phyloP scores from a whole-genome alignment of 441 rosid genomes.

The Kokia cookei region DNA sequence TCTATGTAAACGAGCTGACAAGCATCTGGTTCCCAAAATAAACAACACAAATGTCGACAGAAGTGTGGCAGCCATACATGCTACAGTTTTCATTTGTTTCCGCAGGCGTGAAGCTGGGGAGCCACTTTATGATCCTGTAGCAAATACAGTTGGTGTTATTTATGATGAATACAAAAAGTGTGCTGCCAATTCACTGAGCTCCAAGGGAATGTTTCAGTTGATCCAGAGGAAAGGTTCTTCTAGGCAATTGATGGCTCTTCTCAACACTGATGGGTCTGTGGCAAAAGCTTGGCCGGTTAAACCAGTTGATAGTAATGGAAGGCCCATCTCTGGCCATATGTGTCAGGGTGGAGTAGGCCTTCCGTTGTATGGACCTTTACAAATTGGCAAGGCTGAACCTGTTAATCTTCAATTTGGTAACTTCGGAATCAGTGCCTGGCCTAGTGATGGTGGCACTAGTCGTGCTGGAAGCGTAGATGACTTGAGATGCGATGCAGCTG shows the following conservation, averaged over 20 bases:
- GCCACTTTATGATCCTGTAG: conserved; percentile 66
- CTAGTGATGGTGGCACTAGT: conserved; percentile 91
- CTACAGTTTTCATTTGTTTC: conserved; percentile 87
- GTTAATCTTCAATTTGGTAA: conserved; percentile 91
- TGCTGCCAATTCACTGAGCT: conserved; percentile 83
- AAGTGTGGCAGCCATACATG: conserved; percentile 96
- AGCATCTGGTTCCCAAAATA: conserved; percentile 91
- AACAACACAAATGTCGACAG: conserved; percentile 93
- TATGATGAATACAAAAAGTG: conserved; percentile 89
- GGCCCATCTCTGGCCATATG: conserved; percentile 33
- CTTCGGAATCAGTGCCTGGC: conserved; percentile 97
- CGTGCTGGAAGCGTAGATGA: conserved; percentile 83
- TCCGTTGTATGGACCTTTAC: conserved; percentile 78
- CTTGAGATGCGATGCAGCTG: conserved; percentile 65
- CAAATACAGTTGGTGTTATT: conserved; percentile 63
- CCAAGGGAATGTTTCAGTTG: conserved; percentile 94
- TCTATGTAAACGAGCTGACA: conserved; percentile 84
- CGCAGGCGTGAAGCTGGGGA: conserved; percentile 86
- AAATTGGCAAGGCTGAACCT: conserved; percentile 76
- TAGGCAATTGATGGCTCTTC: conserved; percentile 92
- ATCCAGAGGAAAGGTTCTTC: conserved; percentile 89
- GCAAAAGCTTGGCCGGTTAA: conserved; percentile 92
- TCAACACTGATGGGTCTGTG: conserved; percentile 85
- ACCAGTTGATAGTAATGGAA: conserved; percentile 50
- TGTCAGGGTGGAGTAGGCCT: conserved; percentile 41